A percentile compares a stretch with the other conserved stretches of the same genome.
Conservation (phyloP, 306 rosid genomes). For the Cyamopsis tetragonoloba region DNA sequence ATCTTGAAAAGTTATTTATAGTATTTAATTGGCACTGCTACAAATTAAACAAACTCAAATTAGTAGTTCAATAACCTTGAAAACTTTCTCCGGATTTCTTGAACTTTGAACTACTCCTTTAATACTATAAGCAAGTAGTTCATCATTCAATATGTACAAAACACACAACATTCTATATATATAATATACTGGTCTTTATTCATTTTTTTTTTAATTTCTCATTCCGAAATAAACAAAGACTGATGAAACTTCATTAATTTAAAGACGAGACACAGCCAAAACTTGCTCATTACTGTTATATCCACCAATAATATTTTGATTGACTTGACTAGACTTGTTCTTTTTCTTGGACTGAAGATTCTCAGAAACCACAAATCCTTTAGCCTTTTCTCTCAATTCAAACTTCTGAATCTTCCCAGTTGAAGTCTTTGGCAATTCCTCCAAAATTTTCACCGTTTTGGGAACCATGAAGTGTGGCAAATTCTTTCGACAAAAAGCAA, state of each 20-base stretch:
- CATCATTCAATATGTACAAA: no score
- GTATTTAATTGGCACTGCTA: no score
- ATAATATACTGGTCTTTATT: no score
- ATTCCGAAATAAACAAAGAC: neutral
- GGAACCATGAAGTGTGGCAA: slow-evolving; percentile 49
- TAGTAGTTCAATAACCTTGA: no score
- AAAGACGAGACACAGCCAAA: slow-evolving; percentile 62
- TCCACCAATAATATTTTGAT: neutral
- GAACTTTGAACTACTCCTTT: no score
- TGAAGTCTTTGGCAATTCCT: slow-evolving; percentile 41
- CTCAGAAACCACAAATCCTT: slow-evolving; percentile 20
- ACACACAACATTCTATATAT: no score
- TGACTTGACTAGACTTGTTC: slow-evolving; percentile 1
- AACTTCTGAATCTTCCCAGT: slow-evolving; percentile 44
- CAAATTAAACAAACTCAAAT: no score
- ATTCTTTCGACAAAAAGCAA: slow-evolving; percentile 34
- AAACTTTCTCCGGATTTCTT: no score
- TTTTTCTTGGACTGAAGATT: neutral
- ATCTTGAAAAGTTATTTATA: no score
- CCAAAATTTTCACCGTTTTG: slow-evolving; percentile 38
- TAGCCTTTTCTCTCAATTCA: slow-evolving; percentile 36
- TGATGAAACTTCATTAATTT: neutral
- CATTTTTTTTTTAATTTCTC: no score
- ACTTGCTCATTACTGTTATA: slow-evolving; percentile 20
- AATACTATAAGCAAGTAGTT: no score